Conservation (phyloP, 352 stramenopile species). For the Blastocystis sp. region DNA sequence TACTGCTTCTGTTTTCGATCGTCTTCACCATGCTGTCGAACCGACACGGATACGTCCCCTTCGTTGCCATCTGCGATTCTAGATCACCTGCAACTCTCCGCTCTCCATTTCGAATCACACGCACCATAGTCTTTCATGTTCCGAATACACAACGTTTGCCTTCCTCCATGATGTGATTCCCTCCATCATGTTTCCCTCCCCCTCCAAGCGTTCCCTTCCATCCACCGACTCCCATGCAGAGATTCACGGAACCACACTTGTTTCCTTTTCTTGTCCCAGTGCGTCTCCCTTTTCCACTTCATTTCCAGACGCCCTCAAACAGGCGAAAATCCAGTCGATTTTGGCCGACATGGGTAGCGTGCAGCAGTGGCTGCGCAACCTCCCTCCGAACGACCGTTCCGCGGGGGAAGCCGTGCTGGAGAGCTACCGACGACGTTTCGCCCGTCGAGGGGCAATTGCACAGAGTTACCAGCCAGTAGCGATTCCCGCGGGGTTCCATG, state of each 20-base stretch:
- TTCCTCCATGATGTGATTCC: not conserved
- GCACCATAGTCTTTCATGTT: not conserved
- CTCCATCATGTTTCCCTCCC: not conserved
- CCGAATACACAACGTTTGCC: conserved; percentile 41
- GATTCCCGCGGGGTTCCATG: not conserved
- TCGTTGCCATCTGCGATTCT: not conserved
- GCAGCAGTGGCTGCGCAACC: not conserved
- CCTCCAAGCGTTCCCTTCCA: not conserved
- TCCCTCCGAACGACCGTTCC: not conserved
- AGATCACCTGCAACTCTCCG: not conserved
- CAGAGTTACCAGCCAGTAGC: conserved; percentile 12
- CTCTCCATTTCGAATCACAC: not conserved
- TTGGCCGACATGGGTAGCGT: not conserved
- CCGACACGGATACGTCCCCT: not conserved
- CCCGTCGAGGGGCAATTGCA: not conserved
- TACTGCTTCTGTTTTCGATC: not conserved
- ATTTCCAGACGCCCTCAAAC: not conserved
- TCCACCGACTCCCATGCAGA: not conserved
- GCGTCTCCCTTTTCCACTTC: not conserved
- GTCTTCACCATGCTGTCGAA: conserved; percentile 29
- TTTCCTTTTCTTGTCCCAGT: conserved; percentile 13
- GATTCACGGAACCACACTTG: not conserved
- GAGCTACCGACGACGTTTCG: not conserved
- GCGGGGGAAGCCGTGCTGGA: not conserved
- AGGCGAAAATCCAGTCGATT: not conserved